Base-by-base conservation (phyloP, 2,329 filamentous ascomycete species). In the Arthrobotrys megalospora region DNA sequence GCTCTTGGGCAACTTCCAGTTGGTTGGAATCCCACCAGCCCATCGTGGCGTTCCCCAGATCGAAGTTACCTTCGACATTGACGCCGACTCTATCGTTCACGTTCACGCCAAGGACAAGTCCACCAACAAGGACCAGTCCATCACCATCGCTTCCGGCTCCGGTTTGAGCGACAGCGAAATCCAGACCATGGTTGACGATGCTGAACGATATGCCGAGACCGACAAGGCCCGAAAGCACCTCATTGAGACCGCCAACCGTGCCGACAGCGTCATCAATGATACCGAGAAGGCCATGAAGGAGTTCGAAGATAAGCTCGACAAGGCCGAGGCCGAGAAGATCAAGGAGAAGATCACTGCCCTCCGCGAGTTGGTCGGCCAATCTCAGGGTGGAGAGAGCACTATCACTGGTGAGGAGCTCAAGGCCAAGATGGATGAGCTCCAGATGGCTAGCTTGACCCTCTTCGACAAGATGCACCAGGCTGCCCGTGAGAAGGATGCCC, bases 391-490 rank as follows among this genome's bases (percentile, higher is more conserved):
- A 81, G 96, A 99, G 88, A 91, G 91, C 83, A 90, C 88, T 80
- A 90, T 92, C 83, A 96, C 93, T 79, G 92, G 94, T 64, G 92
- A 93, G 81, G 93, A 98, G 87, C 91, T 99, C 86, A 98, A 98
- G 92, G 90, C 93, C 88, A 97, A 97, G 93, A 96, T 93, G 83
- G 96, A 98, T 82, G 95, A 97, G 87, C 92, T 99, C 84, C 96
- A 98, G 88, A 93, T 92, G 85, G 93, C 95, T 82, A 95, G 92
- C 86, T 88, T 99, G 87, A 97, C 93, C 87, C 91, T 98, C 84
- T 98, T 99, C 86, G 96, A 98, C 88, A 97, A 98, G 92, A 97
- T 99, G 93, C 95, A 99, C 92, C 96, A 97, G 89, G 93, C 95
- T 82, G 62, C 58, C 19, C 68, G 63, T 91, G 93, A 82, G 92